phyloP scores from a whole-genome alignment of 129 eudicot species.

The Helianthus tuberosus region DNA sequence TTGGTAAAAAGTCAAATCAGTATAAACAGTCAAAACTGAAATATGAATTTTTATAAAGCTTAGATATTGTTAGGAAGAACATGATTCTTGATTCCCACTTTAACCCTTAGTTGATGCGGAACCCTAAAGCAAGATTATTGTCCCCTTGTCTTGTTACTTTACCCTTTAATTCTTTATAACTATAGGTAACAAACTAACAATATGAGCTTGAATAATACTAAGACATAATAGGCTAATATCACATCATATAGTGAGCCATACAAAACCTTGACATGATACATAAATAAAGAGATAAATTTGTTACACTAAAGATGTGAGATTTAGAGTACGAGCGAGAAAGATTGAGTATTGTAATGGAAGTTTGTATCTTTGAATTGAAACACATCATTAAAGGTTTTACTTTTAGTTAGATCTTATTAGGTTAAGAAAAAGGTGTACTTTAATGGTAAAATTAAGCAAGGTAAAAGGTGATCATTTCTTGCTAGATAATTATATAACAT shows the following conservation, averaged over 20 bases:
- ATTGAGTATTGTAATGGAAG: not conserved
- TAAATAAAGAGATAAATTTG: not conserved
- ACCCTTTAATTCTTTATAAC: not conserved
- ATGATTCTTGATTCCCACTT: conserved; percentile 32
- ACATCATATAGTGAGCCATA: not conserved
- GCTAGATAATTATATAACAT: too few species aligned
- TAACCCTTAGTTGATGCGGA: conserved; percentile 12
- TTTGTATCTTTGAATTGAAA: not conserved
- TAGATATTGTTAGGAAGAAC: conserved; percentile 25
- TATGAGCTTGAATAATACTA: not conserved
- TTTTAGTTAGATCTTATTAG: not conserved
- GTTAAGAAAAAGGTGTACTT: too few species aligned
- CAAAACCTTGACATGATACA: not conserved
- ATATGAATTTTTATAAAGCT: conserved; percentile 17
- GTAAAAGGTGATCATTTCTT: too few species aligned
- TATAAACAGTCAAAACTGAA: conserved; percentile 16
- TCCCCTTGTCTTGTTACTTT: conserved; percentile 3
- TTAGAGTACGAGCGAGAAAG: not conserved
- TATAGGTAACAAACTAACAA: not conserved
- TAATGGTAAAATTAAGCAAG: too few species aligned
- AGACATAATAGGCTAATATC: not conserved
- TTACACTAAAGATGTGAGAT: not conserved
- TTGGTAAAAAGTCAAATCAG: conserved; percentile 25
- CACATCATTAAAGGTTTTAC: not conserved
- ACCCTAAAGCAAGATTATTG: conserved; percentile 22